A percentile compares a stretch with the other conserved stretches of the same genome.
Conservation (phyloP, 352 stramenopile genomes). For the Phytophthora sansomeana region DNA sequence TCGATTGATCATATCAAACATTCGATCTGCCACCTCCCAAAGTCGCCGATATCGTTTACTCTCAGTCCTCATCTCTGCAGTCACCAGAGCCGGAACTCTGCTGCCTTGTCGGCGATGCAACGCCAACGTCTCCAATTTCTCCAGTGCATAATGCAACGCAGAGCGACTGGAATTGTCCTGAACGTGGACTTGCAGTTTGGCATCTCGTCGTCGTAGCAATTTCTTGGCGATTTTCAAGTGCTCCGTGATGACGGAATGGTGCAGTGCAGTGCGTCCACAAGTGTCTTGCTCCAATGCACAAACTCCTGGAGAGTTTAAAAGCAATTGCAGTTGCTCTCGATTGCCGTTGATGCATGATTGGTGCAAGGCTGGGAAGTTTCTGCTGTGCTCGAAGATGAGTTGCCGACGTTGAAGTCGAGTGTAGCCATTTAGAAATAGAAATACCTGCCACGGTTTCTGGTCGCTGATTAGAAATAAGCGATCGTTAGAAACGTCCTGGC, state of each 20-base stretch:
- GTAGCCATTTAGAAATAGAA: constrained; percentile 46
- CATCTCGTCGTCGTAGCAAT: constrained; percentile 49
- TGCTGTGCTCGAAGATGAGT: constrained; percentile 42
- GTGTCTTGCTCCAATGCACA: constrained; percentile 47
- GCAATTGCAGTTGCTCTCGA: constrained; percentile 6
- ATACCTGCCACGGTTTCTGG: constrained; percentile 50
- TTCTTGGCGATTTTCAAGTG: constrained; percentile 38
- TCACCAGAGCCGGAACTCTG: not conserved
- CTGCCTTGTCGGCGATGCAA: not conserved
- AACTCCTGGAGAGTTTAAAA: constrained; percentile 23
- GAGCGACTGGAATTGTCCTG: constrained; percentile 50
- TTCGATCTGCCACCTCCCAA: constrained; percentile 49
- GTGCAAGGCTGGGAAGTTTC: constrained; percentile 50
- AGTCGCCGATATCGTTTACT: constrained; percentile 44
- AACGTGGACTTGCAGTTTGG: constrained; percentile 45
- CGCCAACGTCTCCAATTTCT: constrained; percentile 49
- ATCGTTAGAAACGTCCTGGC: constrained; percentile 9
- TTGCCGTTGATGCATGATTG: constrained; percentile 39
- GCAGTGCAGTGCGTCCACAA: constrained; percentile 53
- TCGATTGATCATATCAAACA: constrained; percentile 30
- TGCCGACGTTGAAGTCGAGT: constrained; percentile 26
- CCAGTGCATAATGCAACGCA: constrained; percentile 54
- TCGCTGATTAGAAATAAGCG: constrained; percentile 47
- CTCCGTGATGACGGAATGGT: constrained; percentile 60
- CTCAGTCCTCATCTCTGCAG: constrained; percentile 12